Conservation (phyloP, 371 early-diverging fungal species). For the Fennellomyces sp. region DNA sequence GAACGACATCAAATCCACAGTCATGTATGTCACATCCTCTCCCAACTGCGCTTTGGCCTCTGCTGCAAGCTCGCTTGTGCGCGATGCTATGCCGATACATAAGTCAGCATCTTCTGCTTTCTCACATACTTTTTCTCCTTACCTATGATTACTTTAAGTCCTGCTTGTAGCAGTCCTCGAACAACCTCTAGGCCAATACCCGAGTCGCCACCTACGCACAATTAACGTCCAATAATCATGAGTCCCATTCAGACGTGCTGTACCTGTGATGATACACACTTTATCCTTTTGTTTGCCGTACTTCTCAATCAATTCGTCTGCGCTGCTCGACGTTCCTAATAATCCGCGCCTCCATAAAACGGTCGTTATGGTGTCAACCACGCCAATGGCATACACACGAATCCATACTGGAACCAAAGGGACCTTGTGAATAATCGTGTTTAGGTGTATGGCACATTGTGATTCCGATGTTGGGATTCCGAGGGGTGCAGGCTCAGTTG, state of each 20-base stretch:
- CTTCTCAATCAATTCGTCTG: background rate
- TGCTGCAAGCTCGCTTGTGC: background rate
- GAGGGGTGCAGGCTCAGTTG: background rate
- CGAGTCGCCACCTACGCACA: conserved; percentile 37
- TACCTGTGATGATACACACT: conserved; percentile 32
- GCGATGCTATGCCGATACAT: conserved; percentile 16
- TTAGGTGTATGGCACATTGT: background rate
- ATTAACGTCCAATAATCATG: background rate
- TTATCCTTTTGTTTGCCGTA: background rate
- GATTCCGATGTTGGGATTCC: background rate
- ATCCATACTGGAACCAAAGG: conserved; percentile 7
- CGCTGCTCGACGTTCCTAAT: background rate
- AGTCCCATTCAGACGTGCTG: background rate
- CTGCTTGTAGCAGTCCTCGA: conserved; percentile 31
- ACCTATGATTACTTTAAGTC: conserved; percentile 45
- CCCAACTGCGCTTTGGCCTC: conserved; percentile 4
- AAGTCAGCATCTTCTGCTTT: background rate
- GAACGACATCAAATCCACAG: conserved; percentile 26
- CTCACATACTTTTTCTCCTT: background rate
- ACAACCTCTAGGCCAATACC: conserved; percentile 47
- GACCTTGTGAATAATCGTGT: background rate
- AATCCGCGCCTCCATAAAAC: conserved; percentile 25
- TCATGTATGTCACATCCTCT: background rate
- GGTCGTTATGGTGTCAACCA: conserved; percentile 33
- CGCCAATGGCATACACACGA: conserved; percentile 35